Evolutionary conservation across 441 rosid species (phyloP), one percentile per base, ranked within the genome.

Genomic region (Gossypium lobatum): DNA sequence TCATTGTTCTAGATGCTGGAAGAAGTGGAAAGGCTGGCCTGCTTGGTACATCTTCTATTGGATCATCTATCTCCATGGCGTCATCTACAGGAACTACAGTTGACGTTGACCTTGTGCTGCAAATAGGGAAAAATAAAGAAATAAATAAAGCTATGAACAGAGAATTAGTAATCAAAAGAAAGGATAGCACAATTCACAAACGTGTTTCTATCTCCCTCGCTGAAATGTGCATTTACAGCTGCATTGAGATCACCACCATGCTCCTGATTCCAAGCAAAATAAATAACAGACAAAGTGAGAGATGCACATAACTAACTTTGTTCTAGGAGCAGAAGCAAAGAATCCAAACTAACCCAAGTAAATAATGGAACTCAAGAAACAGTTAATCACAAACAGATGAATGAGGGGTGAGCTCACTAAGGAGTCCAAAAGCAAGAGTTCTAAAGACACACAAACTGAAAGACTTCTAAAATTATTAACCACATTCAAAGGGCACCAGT

Each of bases 151-250:
- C 9, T 9, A 14, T 11, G 37, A 58, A 14, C 26, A 45, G 23
- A 31, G 46, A 7, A 50, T 71, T 42, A 31, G 17, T 4, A 2
- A 67, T 11, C 55, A 45, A 42, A 45, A 21, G 34, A 17, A 45
- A 80, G 5, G 63, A 65, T 45, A 50, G 45, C 61, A 34, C 59
- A 76, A 64, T 84, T 63, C 59, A 77, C 90, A 54, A 58, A 89
- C 93, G 9, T 78, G 84, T 76, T 89, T 78, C 89, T 78, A 79
- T 93, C 98, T 83, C 97, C 97, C 72, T 88, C 94, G 16, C 75
- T 78, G 84, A 95, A 95, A 87, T 89, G 88, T 37, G 97, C 91
- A 88, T 95, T 89, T 73, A 95, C 88, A 66, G 99, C 97, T 75
- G 89, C 90, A 86, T 95, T 93, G 70, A 93, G 93, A 85, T 93